Conservation (phyloP, 2,329 filamentous ascomycete genomes). For the Colletotrichum lini region DNA sequence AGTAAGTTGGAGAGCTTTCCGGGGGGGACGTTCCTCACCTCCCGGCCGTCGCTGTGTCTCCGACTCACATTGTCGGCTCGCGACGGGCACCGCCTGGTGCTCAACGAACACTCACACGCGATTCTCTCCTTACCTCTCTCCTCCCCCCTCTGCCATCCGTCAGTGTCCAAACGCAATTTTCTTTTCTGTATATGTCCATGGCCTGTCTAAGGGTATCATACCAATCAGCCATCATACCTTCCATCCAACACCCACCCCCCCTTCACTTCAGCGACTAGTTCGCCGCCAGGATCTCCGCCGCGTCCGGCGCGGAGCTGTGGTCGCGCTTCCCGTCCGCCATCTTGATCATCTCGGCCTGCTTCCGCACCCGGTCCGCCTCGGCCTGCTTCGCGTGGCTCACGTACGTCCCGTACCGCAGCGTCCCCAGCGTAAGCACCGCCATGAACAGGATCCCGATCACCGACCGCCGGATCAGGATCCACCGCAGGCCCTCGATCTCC, state of each 20-base stretch:
- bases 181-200: no score
- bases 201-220: no score
- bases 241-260: no score
- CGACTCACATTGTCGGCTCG: no score
- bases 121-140: no score
- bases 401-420: slow-evolving; percentile 73
- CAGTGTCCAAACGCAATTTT: no score
- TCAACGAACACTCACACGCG: no score
- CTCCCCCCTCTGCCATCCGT: no score
- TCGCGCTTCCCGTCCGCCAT: slow-evolving; percentile 63
- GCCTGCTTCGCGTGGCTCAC: slow-evolving; percentile 64
- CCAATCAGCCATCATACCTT: background rate
- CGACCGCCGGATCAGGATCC: slow-evolving; percentile 80
- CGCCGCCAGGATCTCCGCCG: slow-evolving; percentile 70
- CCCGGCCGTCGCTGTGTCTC: no score
- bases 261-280: slow-evolving; percentile 54
- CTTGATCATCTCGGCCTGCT: slow-evolving; percentile 59
- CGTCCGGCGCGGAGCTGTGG: slow-evolving; percentile 63
- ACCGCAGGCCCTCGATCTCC: slow-evolving; percentile 91
- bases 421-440: slow-evolving; percentile 72
- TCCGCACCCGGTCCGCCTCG: slow-evolving; percentile 60
- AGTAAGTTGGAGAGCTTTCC: no score
- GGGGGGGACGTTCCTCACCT: no score
- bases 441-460: slow-evolving; percentile 77
- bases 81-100: no score